Percentiles rank a stretch among this genome's conserved stretches.
phyloP scores from a whole-genome alignment of 1,284 basidiomycete species.

The Tilletia walkeri region DNA sequence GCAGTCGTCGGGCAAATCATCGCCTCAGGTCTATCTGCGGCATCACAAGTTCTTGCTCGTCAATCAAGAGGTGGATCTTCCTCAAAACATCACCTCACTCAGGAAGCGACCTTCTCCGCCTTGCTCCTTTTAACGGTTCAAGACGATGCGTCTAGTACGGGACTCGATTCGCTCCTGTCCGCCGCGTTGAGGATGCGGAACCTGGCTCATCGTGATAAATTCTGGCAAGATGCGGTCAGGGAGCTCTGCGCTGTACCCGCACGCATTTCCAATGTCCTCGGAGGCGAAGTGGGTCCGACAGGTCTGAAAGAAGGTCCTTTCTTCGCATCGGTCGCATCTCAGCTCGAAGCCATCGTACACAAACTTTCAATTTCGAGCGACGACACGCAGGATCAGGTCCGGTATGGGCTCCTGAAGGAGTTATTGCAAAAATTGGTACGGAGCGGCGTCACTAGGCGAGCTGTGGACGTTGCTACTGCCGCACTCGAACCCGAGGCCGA shows the following conservation, averaged over 20 bases:
- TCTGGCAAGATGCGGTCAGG: constrained; percentile 10
- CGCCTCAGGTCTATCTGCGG: not conserved
- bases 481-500: not conserved
- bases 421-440: not conserved
- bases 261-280: not conserved
- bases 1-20: not conserved
- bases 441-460: constrained; percentile 1
- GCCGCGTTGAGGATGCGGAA: not conserved
- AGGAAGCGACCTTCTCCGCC: not conserved
- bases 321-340: not conserved
- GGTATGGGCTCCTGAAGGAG: not conserved
- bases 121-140: too few relatives aligned
- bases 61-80: not conserved
- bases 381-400: too few relatives aligned
- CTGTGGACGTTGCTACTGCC: not conserved
- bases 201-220: not conserved
- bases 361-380: not conserved
- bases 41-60: not conserved
- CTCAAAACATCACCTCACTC: not conserved
- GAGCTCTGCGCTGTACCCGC: constrained; percentile 16
- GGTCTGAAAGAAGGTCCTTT: not conserved
- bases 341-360: not conserved
- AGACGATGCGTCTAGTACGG: too few relatives aligned
- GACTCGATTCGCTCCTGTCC: not conserved
- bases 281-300: not conserved